Evolutionary conservation across 164 flowering plant species (phyloP), one percentile per base, ranked within the genome.

Genomic region (Nelumbo lutea): DNA sequence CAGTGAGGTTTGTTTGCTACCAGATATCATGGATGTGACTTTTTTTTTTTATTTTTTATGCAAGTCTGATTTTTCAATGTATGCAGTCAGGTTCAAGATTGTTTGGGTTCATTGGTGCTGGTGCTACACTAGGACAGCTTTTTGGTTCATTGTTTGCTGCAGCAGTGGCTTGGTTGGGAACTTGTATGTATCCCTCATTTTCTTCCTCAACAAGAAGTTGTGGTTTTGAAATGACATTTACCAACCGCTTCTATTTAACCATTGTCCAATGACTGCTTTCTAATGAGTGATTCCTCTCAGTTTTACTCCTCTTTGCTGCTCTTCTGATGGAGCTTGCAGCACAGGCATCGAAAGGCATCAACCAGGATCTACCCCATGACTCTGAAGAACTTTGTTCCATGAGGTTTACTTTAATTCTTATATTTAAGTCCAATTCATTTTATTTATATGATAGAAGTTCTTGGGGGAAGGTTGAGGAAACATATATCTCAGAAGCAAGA

Each of bases 41-140:
- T 46, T 46, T 42, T 39, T 11, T 9, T 68, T 68, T 58, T 11
- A 9, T 11, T 9, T 68, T 68, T 58, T 11, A 9, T 67, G 62
- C 9, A 48, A 27, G 44, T 65, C 64, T 80, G 76, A 71, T 66
- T 59, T 69, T 73, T 56, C 69, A 79, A 61, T 75, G 44, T 75
- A 62, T 92, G 79, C 98, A 95, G 98, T 87, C 98, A 90, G 99
- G 98, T 83, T 85, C 97, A 68, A 90, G 99, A 90, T 81, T 95
- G 77, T 92, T 95, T 84, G 99, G 99, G 61, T 95, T 95, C 79
- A 85, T 92, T 76, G 99, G 99, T 72, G 98, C 99, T 72, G 99
- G 99, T 81, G 99, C 99, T 52, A 95, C 99, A 61, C 84, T 95
- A 69, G 99, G 99, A 10, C 98, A 95, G 81, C 94, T 95, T 63